Conservation (phyloP, 768 basidiomycete species). For the Suillus sp. region DNA sequence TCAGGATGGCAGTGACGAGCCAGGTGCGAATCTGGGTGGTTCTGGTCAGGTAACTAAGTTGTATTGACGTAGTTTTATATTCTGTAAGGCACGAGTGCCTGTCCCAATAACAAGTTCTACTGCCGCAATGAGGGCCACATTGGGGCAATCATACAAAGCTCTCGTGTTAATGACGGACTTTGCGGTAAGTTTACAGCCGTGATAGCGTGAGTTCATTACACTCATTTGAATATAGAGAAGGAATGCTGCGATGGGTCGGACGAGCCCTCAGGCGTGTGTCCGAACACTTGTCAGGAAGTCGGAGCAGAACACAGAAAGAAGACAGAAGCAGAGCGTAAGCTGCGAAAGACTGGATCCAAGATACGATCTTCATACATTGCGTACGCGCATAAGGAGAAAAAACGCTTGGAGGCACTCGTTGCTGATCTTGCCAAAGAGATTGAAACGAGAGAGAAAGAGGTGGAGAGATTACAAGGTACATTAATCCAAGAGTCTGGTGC, state of each 20-base stretch:
- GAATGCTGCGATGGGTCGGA: constrained; percentile 98
- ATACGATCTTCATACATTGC: constrained; percentile 87
- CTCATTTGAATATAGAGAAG: constrained; percentile 55
- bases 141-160: constrained; percentile 74
- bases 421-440: constrained; percentile 60
- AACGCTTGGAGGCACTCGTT: constrained; percentile 69
- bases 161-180: constrained; percentile 88
- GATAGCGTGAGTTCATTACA: not conserved
- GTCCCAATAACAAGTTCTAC: constrained; percentile 73
- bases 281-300: constrained; percentile 73
- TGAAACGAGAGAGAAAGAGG: constrained; percentile 64
- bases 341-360: constrained; percentile 86
- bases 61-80: constrained; percentile 17
- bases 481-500: not conserved
- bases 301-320: constrained; percentile 71
- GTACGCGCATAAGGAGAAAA: constrained; percentile 89
- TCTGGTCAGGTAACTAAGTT: constrained; percentile 4
- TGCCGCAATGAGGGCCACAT: constrained; percentile 90
- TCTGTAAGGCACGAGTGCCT: constrained; percentile 78
- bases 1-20: constrained; percentile 92
- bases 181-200: constrained; percentile 65
- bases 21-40: constrained; percentile 51
- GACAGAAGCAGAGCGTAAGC: constrained; percentile 72
- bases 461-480: constrained; percentile 70
- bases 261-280: constrained; percentile 79